Percentiles rank a stretch among this genome's conserved stretches.
Evolutionary conservation across 2,329 filamentous ascomycete species (phyloP).

Genomic region (Microdochium nivale): DNA sequence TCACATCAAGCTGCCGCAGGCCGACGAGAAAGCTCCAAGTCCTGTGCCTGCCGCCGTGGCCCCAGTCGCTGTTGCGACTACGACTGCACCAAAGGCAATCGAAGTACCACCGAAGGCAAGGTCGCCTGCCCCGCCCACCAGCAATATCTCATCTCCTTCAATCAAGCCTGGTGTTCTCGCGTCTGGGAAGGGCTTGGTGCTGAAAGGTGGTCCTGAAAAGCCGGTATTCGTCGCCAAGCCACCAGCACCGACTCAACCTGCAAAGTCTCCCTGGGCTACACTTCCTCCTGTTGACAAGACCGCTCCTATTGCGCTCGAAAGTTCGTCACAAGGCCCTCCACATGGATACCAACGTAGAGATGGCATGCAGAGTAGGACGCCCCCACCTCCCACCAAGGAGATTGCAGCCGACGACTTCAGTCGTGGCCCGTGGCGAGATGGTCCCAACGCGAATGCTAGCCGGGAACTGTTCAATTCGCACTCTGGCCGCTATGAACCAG

Average conservation of each 20-base stretch:
- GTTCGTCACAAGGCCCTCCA: conserved; percentile 22
- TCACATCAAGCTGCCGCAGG: conserved; percentile 64
- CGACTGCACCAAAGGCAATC: conserved; percentile 14
- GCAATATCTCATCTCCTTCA: conserved; percentile 25
- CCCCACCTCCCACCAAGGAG: conserved; percentile 57
- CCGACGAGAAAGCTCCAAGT: conserved; percentile 37
- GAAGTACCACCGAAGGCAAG: conserved; percentile 29
- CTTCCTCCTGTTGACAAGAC: conserved; percentile 79
- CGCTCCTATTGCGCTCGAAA: conserved; percentile 58
- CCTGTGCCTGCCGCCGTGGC: conserved; percentile 16
- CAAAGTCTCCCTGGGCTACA: conserved; percentile 87
- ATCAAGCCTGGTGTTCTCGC: conserved; percentile 36
- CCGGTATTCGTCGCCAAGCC: conserved; percentile 67
- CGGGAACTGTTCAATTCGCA: conserved; percentile 92
- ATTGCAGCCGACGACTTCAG: conserved; percentile 93
- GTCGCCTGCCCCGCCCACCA: conserved; percentile 28
- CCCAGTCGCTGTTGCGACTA: conserved; percentile 16
- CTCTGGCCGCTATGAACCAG: conserved; percentile 86
- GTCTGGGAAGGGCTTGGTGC: conserved; percentile 51
- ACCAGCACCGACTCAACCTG: conserved; percentile 55
- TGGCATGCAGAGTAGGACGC: conserved; percentile 42
- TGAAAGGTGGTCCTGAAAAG: conserved; percentile 62
- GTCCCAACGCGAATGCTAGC: conserved; percentile 43
- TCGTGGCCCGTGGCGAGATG: conserved; percentile 72
- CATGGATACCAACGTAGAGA: conserved; percentile 47